Conservation (phyloP, 768 basidiomycete species). For the Hypholoma fasciculare region DNA sequence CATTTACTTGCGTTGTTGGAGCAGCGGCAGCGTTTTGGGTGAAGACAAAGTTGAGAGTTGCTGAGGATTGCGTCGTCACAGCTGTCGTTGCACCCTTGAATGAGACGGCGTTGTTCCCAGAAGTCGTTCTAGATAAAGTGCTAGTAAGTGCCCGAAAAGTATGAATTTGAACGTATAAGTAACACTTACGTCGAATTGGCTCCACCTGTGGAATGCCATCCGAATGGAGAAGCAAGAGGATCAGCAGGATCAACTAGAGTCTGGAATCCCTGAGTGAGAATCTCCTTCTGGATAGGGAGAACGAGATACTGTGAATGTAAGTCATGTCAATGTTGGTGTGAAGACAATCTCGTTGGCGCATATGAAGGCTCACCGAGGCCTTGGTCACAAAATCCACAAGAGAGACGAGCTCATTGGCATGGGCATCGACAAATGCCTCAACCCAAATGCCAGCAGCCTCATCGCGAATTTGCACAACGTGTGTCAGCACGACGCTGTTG, state of each 20-base stretch:
- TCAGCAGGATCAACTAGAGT: constrained; percentile 50
- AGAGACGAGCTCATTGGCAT: constrained; percentile 50
- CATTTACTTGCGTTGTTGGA: constrained; percentile 35
- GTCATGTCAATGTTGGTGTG: not conserved
- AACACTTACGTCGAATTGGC: constrained; percentile 5
- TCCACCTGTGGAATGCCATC: constrained; percentile 9
- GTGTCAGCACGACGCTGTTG: constrained; percentile 39
- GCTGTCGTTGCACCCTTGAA: constrained; percentile 27
- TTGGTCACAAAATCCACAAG: constrained; percentile 55
- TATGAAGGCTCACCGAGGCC: constrained; percentile 35
- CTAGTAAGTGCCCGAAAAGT: not conserved
- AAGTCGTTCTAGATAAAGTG: not conserved
- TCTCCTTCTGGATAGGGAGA: constrained; percentile 48
- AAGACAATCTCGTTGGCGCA: not conserved
- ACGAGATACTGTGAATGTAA: constrained; percentile 33
- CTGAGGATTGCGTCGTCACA: constrained; percentile 36
- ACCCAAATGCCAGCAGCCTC: constrained; percentile 45
- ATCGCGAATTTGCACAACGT: constrained; percentile 39
- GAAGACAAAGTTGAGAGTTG: constrained; percentile 40
- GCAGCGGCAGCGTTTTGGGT: constrained; percentile 27
- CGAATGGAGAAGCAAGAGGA: constrained; percentile 33
- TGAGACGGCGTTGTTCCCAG: constrained; percentile 38
- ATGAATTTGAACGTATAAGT: not conserved
- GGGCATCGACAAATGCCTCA: constrained; percentile 63
- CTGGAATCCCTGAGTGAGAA: constrained; percentile 44